These are phyloP conservation scores for Aspergillus quadrilineatus DNA, from an alignment of 2,329 filamentous ascomycete species.

Conservation along the genomic window DNA sequence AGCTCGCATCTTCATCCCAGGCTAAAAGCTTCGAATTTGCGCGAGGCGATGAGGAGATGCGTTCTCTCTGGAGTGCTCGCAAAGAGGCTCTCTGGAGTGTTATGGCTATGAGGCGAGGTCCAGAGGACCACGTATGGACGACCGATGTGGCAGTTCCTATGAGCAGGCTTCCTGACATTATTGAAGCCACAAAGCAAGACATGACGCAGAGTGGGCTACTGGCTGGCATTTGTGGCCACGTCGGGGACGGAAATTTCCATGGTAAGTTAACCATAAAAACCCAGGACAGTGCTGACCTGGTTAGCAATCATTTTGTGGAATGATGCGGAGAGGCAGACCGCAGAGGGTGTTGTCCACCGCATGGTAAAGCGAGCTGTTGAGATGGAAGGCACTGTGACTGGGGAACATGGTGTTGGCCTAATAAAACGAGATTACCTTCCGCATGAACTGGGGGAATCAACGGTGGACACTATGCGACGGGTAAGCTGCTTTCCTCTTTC, in stretches of 20 bases:
- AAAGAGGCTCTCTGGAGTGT: constrained; percentile 74
- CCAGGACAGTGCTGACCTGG: background rate
- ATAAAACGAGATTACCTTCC: constrained; percentile 66
- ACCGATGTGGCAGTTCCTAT: constrained; percentile 80
- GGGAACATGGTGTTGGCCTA: constrained; percentile 69
- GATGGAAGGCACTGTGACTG: constrained; percentile 70
- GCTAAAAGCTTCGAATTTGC: constrained; percentile 69
- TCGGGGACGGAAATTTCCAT: constrained; percentile 75
- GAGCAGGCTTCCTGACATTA: constrained; percentile 68
- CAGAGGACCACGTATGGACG: constrained; percentile 68
- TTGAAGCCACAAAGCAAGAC: constrained; percentile 67
- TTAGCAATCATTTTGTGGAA: constrained; percentile 63
- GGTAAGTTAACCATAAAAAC: constrained; percentile 40
- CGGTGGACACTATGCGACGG: constrained; percentile 65
- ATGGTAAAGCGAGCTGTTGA: constrained; percentile 71
- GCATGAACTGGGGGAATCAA: constrained; percentile 61
- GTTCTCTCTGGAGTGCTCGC: constrained; percentile 71
- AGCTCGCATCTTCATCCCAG: constrained; percentile 55
- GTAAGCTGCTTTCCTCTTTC: constrained; percentile 39
- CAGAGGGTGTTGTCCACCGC: constrained; percentile 61
- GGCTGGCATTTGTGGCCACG: constrained; percentile 68
- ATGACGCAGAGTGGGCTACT: constrained; percentile 63
- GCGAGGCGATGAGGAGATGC: constrained; percentile 61
- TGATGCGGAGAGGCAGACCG: constrained; percentile 55
- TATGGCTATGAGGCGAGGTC: constrained; percentile 62